A percentile compares a stretch with the other conserved stretches of the same genome.
phyloP scores from a whole-genome alignment of 257 asterid species.

The Agastache rugosa region DNA sequence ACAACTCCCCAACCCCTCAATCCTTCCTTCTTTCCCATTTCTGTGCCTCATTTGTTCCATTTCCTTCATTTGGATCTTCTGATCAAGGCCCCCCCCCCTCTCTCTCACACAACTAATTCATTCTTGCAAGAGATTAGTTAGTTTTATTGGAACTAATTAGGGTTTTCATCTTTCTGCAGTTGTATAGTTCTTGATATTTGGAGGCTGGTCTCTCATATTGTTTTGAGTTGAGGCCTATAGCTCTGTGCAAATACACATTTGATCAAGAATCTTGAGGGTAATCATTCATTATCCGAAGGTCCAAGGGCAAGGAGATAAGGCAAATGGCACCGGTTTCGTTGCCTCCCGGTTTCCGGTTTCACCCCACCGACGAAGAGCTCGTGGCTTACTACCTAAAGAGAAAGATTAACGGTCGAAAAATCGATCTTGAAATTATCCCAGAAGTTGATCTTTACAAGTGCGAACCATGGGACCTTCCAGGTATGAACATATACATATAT shows the following conservation, averaged over 20 bases:
- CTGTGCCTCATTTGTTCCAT: constrained; percentile 33
- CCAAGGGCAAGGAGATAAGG: constrained; percentile 5
- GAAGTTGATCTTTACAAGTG: constrained; percentile 99
- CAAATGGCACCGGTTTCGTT: constrained; percentile 89
- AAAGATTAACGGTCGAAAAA: constrained; percentile 84
- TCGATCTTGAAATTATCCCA: constrained; percentile 94
- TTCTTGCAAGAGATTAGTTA: neutral
- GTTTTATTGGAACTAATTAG: constrained; percentile 10
- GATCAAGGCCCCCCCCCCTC: constrained; percentile 46
- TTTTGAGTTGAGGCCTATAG: constrained; percentile 34
- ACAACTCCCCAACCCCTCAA: constrained; percentile 31
- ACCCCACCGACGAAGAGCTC: constrained; percentile 97
- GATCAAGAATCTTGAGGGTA: constrained; percentile 21
- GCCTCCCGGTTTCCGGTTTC: constrained; percentile 99
- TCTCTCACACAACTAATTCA: neutral
- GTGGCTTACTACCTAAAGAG: constrained; percentile 93
- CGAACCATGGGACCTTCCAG: constrained; percentile 99
- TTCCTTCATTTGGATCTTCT: constrained; percentile 49
- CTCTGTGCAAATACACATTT: neutral
- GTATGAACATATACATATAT: constrained; percentile 49
- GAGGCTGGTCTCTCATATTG: constrained; percentile 32
- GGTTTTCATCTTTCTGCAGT: constrained; percentile 33
- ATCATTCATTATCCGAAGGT: constrained; percentile 18
- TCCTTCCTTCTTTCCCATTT: constrained; percentile 26
- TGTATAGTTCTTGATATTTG: constrained; percentile 34